Percentiles rank a stretch among this genome's conserved stretches.
These are phyloP conservation scores for Chalara sp. DNA, from an alignment of 2,329 filamentous ascomycete genomes.

Conservation along the genomic window DNA sequence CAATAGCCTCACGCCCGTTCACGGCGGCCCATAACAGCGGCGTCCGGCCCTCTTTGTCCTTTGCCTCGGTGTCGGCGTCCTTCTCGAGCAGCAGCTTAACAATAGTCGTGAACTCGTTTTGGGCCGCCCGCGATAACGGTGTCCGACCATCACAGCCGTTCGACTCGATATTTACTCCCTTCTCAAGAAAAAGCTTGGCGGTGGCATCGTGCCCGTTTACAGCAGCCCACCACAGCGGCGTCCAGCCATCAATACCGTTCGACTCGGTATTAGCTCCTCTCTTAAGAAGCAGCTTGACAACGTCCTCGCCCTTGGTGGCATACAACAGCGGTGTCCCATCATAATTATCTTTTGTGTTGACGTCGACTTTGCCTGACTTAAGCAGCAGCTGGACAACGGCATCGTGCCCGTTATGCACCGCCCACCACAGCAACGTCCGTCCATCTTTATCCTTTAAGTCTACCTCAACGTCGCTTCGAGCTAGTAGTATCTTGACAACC, in stretches of 20 bases:
- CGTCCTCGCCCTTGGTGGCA: neutral
- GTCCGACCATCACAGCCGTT: too few species aligned
- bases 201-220: too few species aligned
- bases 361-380: neutral
- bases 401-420: neutral
- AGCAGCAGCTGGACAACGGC: constrained; percentile 1
- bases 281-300: neutral
- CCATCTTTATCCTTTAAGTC: neutral
- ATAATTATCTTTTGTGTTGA: neutral
- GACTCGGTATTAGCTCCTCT: neutral
- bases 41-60: too few species aligned
- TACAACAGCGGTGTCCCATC: neutral
- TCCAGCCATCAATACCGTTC: neutral
- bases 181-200: too few species aligned
- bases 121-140: too few species aligned
- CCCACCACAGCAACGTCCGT: constrained; percentile 32
- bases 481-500: neutral
- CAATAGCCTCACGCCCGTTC: too few species aligned
- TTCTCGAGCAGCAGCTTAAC: too few species aligned
- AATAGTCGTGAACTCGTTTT: too few species aligned
- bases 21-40: too few species aligned
- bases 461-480: neutral
- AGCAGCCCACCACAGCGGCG: too few species aligned
- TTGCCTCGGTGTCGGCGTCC: too few species aligned
- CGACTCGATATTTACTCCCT: too few species aligned